Evolutionary conservation across 2,329 filamentous ascomycete genomes (phyloP), one percentile per base, ranked within the genome.

Genomic region (Aspergillus uvarum): DNA sequence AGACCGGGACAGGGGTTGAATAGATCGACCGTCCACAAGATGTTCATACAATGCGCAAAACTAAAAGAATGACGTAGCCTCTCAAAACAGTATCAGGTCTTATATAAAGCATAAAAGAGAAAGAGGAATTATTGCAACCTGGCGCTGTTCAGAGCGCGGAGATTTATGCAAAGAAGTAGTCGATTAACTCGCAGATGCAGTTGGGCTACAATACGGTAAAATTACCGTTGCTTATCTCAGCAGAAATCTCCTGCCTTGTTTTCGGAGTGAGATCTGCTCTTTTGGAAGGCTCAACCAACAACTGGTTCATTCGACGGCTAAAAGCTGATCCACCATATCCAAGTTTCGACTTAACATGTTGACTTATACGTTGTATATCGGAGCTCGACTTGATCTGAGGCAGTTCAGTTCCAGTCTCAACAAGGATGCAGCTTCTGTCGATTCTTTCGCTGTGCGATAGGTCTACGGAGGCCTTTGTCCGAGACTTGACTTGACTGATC

Each of bases 181-280:
- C 19, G 38, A 5, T 44, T 19, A 14, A 44, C 38, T 44, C 16
- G 38, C 26, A n/a, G 22, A 29, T 50, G 22, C 48, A 50, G 16
- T 44, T 22, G 48, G n/a, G 14, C 29, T 50, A 50, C 48, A 31
- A 47, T 47, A 54, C 56, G 32, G 47, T 57, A 54, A 50, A 11
- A 54, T 50, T 56, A 59, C 58, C 4, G 24, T 29, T n/a, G 58
- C 58, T 59, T 59, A 59, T 47, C 55, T 59, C 52, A 59, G 58
- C 52, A 16, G 48, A 16, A 16, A 24, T 21, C 12, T 31, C 5
- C 11, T 26, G 22, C 48, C 48, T 26, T 24, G 24, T 50, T 50
- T 50, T 50, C 22, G 14, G 11, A 2, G 22, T n/a, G 12, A 24
- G 3, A 50, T 31, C 16, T 44, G 3, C 2, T 16, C 6, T 19